These are phyloP conservation scores for Pichia gijzeniarum DNA, from an alignment of 805 yeast genomes.

Conservation along the genomic window DNA sequence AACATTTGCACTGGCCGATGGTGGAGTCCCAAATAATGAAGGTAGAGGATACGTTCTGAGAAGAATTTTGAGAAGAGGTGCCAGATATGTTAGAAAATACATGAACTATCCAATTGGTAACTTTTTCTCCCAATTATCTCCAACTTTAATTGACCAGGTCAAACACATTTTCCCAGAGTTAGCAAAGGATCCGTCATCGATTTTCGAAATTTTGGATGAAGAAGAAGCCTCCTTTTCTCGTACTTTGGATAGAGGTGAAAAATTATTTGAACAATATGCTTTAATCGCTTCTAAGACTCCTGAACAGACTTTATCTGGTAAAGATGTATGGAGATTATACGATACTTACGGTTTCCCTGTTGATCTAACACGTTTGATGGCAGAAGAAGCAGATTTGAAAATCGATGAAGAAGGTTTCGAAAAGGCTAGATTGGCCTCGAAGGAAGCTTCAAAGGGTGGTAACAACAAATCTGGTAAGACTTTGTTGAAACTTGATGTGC, in stretches of 20 bases:
- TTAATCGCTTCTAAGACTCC: conserved; percentile 70
- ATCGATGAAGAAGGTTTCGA: conserved; percentile 93
- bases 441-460: conserved; percentile 92
- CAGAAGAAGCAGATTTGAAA: conserved; percentile 91
- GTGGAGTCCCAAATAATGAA: conserved; percentile 98
- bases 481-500: conserved; percentile 82
- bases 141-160: conserved; percentile 86
- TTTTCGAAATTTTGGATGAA: conserved; percentile 88
- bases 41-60: conserved; percentile 98
- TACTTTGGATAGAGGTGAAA: conserved; percentile 97
- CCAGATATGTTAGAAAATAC: conserved; percentile 93
- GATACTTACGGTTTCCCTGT: conserved; percentile 99
- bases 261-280: conserved; percentile 90
- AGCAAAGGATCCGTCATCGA: conserved; percentile 57
- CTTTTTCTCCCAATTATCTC: conserved; percentile 87
- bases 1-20: conserved; percentile 94
- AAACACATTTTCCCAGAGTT: conserved; percentile 89
- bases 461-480: conserved; percentile 50
- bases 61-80: conserved; percentile 96
- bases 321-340: conserved; percentile 96
- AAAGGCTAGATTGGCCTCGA: conserved; percentile 78
- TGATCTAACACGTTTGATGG: conserved; percentile 96
- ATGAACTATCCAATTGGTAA: conserved; percentile 93
- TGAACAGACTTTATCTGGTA: conserved; percentile 75
- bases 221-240: conserved; percentile 94